These are phyloP conservation scores for Rhizomucor miehei DNA, from an alignment of 371 early-diverging fungal genomes.

Conservation along the genomic window DNA sequence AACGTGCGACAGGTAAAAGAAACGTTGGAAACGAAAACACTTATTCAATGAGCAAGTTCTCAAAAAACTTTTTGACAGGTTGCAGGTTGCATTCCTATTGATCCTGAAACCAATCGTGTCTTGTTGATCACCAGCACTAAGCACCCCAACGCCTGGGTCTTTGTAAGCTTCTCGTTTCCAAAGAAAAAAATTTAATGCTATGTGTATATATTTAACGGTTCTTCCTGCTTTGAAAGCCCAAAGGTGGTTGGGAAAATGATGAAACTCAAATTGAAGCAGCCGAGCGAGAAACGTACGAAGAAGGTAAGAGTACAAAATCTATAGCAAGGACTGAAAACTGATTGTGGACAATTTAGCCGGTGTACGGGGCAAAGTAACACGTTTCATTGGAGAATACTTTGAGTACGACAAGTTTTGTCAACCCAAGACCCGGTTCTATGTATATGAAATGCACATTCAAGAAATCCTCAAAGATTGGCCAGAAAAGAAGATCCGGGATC, in stretches of 20 bases:
- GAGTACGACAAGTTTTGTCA: conserved; percentile 42
- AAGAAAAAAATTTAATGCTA: not conserved
- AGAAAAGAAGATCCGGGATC: conserved; percentile 47
- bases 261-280: conserved; percentile 60
- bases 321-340: too few relatives aligned
- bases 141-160: conserved; percentile 54
- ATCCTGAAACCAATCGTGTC: conserved; percentile 46
- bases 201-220: not conserved
- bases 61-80: conserved; percentile 20
- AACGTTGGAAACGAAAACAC: not conserved
- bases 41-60: not conserved
- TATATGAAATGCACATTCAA: conserved; percentile 57
- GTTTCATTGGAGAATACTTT: conserved; percentile 43
- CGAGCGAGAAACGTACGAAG: conserved; percentile 62
- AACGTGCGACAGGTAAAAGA: conserved; percentile 35
- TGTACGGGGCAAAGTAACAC: conserved; percentile 40
- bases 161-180: conserved; percentile 29
- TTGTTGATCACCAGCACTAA: conserved; percentile 57
- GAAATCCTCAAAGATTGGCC: conserved; percentile 54
- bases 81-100: conserved; percentile 58
- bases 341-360: conserved; percentile 37
- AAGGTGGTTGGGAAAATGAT: conserved; percentile 70
- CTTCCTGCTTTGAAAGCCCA: too few relatives aligned
- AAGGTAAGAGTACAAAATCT: conserved; percentile 37
- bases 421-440: conserved; percentile 49